Evolutionary conservation across 2,329 filamentous ascomycete species (phyloP).

Genomic region (Claviceps fusiformis): DNA sequence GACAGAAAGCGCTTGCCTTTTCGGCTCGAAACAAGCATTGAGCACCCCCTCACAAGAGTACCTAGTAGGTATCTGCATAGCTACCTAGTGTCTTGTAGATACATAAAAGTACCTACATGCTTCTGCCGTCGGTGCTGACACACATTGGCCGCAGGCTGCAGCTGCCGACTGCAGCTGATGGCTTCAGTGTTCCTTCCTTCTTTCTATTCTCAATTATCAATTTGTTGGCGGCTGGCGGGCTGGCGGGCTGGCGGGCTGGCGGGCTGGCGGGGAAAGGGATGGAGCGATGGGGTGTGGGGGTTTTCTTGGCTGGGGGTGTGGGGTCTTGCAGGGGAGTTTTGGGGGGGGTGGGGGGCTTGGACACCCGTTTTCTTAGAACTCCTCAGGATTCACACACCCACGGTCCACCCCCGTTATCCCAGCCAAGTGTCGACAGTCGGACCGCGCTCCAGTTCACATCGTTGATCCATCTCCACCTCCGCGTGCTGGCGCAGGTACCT

Average conservation of each 20-base stretch:
- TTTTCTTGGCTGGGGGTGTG: background rate
- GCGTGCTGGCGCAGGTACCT: constrained; percentile 6
- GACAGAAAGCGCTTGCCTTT: background rate
- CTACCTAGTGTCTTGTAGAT: too few species aligned
- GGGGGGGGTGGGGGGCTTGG: background rate
- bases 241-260: background rate
- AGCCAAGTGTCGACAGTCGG: background rate
- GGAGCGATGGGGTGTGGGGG: background rate
- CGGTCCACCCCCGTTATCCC: background rate
- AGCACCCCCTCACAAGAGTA: background rate
- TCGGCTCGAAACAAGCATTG: background rate
- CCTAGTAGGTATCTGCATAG: too few species aligned
- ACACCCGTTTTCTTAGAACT: background rate
- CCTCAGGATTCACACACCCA: background rate
- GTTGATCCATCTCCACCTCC: background rate
- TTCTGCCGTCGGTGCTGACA: background rate
- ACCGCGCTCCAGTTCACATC: background rate
- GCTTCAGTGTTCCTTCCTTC: background rate
- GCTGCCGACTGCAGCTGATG: background rate
- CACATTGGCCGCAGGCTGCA: background rate
- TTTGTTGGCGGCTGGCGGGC: background rate
- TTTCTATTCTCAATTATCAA: background rate
- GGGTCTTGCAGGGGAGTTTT: background rate
- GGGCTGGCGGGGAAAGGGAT: background rate
- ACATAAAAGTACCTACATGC: too few species aligned